Evolutionary conservation across 441 rosid genomes (phyloP), one percentile per base, ranked within the genome.

Genomic region (Mallotus japonicus): DNA sequence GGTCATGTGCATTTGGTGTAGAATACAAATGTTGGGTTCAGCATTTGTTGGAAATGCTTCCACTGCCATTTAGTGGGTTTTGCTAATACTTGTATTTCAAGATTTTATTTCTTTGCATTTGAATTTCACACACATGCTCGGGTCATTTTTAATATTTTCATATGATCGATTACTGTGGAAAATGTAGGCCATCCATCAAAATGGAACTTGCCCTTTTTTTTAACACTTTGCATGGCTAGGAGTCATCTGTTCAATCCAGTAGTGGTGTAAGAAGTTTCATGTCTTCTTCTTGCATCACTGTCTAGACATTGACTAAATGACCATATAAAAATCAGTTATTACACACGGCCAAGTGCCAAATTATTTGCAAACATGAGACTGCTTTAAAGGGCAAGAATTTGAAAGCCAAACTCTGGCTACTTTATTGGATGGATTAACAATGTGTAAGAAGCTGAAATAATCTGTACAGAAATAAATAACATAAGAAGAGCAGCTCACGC

Each of bases 401-500:
- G 57, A 73, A 47, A 32, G 37, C 66, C 8, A 32, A 3, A 19
- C 6, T 40, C 16, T 55, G 8, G 32, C 19, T 53, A 22, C 10
- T 59, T 78, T 56, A 62, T 63, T 20, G 24, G 34, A 47, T 11
- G 13, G 3, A 9, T 15, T 28, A 63, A 70, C 40, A 13, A 65
- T 66, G 13, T 1, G 57, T 22, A 32, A 58, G 32, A 65, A 37
- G 28, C 7, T 10, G 70, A 42, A 78, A 63, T 19, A 46, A 64
- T 40, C 64, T 77, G 59, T 71, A 60, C 76, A 73, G 12, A 63
- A 9, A 47, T 37, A 10, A 16, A 49, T 56, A 7, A 54, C 50
- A 6, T 20, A 22, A 61, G 17, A 24, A 24, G 40, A 40, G 75
- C 67, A 63, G 49, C 60, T 80, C 76, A 84, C 12, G 82, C 83